Base-by-base conservation (phyloP, 257 asterid species). In the Haberlea rhodopensis region DNA sequence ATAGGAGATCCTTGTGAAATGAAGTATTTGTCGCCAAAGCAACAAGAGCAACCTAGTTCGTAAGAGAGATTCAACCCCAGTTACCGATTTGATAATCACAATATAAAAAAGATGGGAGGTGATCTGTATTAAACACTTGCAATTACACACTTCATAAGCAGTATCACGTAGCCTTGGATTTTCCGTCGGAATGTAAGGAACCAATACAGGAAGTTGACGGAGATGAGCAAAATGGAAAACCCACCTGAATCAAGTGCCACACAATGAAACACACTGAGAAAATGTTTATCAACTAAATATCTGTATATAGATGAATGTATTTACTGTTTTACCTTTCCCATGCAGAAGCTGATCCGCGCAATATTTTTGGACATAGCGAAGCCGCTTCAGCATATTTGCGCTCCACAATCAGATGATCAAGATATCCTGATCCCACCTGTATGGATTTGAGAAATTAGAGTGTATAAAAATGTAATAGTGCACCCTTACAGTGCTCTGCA, bases 141-240 rank as follows among this genome's bases (percentile, higher is more conserved):
- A 40, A 62, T 66, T 66, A 75, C 85, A 73, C 57, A 90, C 99
- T 95, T 94, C 99, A 69, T 94, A 94, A 71, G 95, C 99, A 70
- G 95, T 90, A 81, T 94, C 95, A 19, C 97, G 92, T 66, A 94
- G 84, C 75, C 84, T 88, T 70, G 99, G 99, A 73, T 85, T 86
- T 72, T 94, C 96, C 56, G 95, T 86, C 20, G 99, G 99, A 59
- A 94, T 90, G 74, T 86, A 86, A n/a, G 99, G 95, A 71, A 90
- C 99, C 77, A 94, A 72, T 71, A 86, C 90, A 59, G 92, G 97
- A 79, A 94, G 97, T 70, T 94, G 99, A 34, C 95, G 97, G 62
- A 94, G 95, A 75, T 94, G 99, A 66, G 99, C 97, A 63, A 94
- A 94, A 77, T 94, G 97, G 76, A 90, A 90, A 75, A 94, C 94